phyloP scores from a whole-genome alignment of 768 basidiomycete species.

The Tubosaeta sp. region DNA sequence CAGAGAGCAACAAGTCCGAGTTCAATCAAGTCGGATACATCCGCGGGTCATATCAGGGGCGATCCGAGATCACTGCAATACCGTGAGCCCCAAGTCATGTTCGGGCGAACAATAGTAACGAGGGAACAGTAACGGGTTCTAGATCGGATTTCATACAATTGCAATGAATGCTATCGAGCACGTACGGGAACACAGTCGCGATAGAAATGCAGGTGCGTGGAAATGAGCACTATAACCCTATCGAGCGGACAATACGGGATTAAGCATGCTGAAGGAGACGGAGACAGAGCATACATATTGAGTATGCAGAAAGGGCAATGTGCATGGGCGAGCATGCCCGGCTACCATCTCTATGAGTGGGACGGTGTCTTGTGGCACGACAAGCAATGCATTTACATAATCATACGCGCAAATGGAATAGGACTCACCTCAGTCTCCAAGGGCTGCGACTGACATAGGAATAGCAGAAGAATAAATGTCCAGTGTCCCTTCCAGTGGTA shows the following conservation, averaged over 20 bases:
- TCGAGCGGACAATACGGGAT: constrained; percentile 23
- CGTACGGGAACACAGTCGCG: constrained; percentile 9
- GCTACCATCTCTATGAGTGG: too few species aligned
- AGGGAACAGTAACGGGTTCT: not conserved
- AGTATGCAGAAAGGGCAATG: too few species aligned
- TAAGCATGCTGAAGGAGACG: constrained; percentile 13
- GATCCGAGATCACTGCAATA: constrained; percentile 1
- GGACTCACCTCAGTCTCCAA: not conserved
- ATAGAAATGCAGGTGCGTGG: constrained; percentile 7
- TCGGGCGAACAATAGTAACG: not conserved
- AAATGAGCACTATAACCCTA: constrained; percentile 18
- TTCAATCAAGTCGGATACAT: not conserved
- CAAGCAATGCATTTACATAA: not conserved
- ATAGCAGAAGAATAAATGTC: constrained; percentile 13
- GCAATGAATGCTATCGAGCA: constrained; percentile 6
- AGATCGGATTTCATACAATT: not conserved
- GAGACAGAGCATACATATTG: not conserved
- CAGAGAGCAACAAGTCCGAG: not conserved
- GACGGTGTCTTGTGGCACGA: not conserved
- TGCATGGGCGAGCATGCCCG: too few species aligned
- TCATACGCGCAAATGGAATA: constrained; percentile 6
- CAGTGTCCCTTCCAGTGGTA: constrained; percentile 7
- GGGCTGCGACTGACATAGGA: not conserved
- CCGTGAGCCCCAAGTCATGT: constrained; percentile 4
- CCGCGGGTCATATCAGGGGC: constrained; percentile 6